Base-by-base conservation (phyloP, 2,329 filamentous ascomycete species). In the Rhynchosporium agropyri region DNA sequence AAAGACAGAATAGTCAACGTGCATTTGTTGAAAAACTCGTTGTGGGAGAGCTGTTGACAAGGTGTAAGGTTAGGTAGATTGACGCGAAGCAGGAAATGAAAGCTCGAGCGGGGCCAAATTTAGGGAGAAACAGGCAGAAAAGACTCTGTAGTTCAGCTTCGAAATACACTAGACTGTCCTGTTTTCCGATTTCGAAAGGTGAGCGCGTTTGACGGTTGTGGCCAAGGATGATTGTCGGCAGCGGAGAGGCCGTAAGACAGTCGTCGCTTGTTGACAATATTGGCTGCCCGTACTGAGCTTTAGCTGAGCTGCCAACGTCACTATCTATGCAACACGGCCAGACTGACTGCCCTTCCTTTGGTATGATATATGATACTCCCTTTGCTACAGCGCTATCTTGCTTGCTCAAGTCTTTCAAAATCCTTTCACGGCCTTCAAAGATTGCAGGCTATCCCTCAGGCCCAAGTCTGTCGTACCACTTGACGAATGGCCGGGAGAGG, bases 211-310 rank as follows among this genome's bases (percentile, higher is more conserved):
- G 50, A 38, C 12, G 36, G 33, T 38, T 53, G 50, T 33, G 33
- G 33, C 50, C 50, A 33, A 38, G 20, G 15, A 40, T 13, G 26
- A 31, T n/a, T 38, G 26, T 53, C 50, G 33, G 50, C 50, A 33
- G 9, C 31, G 31, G 38, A 9, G 15, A 10, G 42, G 42, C 20
- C 33, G 7, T 36, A 53, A 3, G 33, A 36, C n/a, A 3, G 50
- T 36, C 50, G 5, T 53, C 50, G 50, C 50, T 53, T 53, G 50
- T 53, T 53, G 50, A 53, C 50, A 53, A 26, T 26, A 26, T 38
- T 53, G 31, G 2, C 15, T 13, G n/a, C 29, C 28, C 15, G 50
- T 53, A n/a, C 50, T 20, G n/a, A 26, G 40, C 36, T 42, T 8
- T 31, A 20, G 20, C 20, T 20, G 20, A 20, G 20, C 20, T 20